Percentiles rank a stretch among this genome's conserved stretches.
phyloP scores from a whole-genome alignment of 495 filamentous ascomycete genomes.

The Delitschia confertaspora region DNA sequence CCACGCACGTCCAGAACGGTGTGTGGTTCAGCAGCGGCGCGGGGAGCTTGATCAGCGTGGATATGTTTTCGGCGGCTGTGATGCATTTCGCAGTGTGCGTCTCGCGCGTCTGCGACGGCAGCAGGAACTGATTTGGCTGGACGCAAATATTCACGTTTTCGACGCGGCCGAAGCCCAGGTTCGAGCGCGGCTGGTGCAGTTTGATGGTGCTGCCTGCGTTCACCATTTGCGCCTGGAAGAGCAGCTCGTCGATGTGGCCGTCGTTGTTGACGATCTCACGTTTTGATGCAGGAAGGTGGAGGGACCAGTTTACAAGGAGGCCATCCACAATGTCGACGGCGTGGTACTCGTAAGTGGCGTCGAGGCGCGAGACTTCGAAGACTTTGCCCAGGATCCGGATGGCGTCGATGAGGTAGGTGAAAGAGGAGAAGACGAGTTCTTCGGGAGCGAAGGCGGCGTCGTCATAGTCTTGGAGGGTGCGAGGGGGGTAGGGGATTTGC shows the following conservation, averaged over 20 bases:
- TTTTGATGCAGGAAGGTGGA: slow-evolving; percentile 72
- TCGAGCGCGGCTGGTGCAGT: slow-evolving; percentile 58
- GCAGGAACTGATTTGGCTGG: slow-evolving; percentile 19
- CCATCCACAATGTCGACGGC: slow-evolving; percentile 53
- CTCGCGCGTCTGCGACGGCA: slow-evolving; percentile 22
- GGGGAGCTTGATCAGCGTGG: slow-evolving; percentile 67
- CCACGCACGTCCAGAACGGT: slow-evolving; percentile 80
- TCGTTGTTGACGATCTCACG: slow-evolving; percentile 58
- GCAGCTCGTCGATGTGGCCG: slow-evolving; percentile 72
- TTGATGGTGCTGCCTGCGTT: slow-evolving; percentile 62
- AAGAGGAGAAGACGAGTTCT: slow-evolving; percentile 64
- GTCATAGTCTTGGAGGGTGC: slow-evolving; percentile 62
- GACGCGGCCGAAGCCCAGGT: slow-evolving; percentile 33
- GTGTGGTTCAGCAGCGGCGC: slow-evolving; percentile 66
- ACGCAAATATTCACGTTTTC: slow-evolving; percentile 29
- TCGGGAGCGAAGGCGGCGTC: slow-evolving; percentile 52
- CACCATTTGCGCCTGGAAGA: slow-evolving; percentile 87
- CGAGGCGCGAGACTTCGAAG: slow-evolving; percentile 42
- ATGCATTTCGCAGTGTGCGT: slow-evolving; percentile 71
- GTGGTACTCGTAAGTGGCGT: slow-evolving; percentile 22
- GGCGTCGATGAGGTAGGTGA: slow-evolving; percentile 60
- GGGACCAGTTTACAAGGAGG: slow-evolving; percentile 70
- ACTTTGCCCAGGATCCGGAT: slow-evolving; percentile 61
- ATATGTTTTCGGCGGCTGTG: slow-evolving; percentile 66
- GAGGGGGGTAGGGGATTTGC: slow-evolving; percentile 53